Percentiles rank a stretch among this genome's conserved stretches.
Evolutionary conservation across 2,329 filamentous ascomycete genomes (phyloP).

Genomic region (Monilinia fructicola): DNA sequence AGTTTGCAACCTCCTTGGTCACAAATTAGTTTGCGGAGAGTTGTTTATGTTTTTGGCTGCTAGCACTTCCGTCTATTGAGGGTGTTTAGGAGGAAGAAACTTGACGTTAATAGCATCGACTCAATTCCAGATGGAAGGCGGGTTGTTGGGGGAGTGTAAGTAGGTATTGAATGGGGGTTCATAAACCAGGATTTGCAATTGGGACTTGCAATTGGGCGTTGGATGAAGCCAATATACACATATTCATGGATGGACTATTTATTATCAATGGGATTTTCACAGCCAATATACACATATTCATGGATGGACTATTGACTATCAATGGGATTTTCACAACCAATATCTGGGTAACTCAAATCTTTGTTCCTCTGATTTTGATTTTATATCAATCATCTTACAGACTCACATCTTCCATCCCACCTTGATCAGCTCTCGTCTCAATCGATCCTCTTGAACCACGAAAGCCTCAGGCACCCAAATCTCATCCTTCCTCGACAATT

Average conservation of each 20-base stretch:
- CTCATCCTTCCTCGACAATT: not conserved
- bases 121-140: slow-evolving; percentile 39
- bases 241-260: not conserved
- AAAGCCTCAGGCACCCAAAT: not conserved
- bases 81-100: slow-evolving; percentile 43
- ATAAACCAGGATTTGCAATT: not conserved
- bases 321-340: too few species aligned
- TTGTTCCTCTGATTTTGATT: not conserved
- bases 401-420: not conserved
- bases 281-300: not conserved
- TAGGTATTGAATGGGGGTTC: not conserved
- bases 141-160: not conserved
- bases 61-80: slow-evolving; percentile 42
- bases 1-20: slow-evolving; percentile 45
- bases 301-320: not conserved
- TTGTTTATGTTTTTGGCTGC: slow-evolving; percentile 41
- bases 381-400: not conserved
- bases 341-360: not conserved
- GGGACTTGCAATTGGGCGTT: not conserved
- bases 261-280: not conserved
- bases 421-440: not conserved
- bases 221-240: not conserved
- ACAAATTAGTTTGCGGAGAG: slow-evolving; percentile 44
- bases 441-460: too few species aligned
- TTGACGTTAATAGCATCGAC: slow-evolving; percentile 43